Conservation (phyloP, 73 alveolate species). For the Tetrahymena elliotti region DNA sequence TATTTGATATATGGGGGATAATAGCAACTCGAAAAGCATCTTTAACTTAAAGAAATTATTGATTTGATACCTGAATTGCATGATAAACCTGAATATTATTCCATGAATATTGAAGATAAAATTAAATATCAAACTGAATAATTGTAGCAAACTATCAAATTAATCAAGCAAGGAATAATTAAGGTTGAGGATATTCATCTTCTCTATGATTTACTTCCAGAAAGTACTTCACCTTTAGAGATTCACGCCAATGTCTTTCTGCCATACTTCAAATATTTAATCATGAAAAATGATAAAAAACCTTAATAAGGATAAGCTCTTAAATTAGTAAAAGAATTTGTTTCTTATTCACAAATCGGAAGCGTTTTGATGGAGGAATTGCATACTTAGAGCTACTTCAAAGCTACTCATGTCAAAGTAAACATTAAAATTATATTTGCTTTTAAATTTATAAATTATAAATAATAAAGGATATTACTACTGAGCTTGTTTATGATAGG, state of each 20-base stretch:
- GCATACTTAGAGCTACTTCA: background rate
- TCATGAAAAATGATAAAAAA: background rate
- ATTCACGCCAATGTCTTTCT: background rate
- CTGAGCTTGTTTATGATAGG: background rate
- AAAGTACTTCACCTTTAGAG: background rate
- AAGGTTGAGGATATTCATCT: background rate
- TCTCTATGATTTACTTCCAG: background rate
- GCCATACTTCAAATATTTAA: background rate
- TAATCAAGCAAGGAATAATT: background rate
- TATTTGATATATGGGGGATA: background rate
- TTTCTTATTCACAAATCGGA: background rate
- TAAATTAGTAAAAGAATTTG: background rate
- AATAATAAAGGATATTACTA: background rate
- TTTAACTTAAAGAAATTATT: background rate
- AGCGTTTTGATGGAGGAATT: background rate
- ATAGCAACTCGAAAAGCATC: background rate
- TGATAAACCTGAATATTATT: background rate
- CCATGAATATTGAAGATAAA: background rate
- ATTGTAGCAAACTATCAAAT: background rate
- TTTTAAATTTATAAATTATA: background rate
- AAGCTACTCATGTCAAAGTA: background rate
- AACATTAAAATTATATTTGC: background rate
- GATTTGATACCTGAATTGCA: background rate
- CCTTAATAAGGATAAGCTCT: background rate
- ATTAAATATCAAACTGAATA: background rate